Evolutionary conservation across 208 protist species (phyloP), one percentile per base, ranked within the genome.

Genomic region (Acanthamoeba lenticulata): DNA sequence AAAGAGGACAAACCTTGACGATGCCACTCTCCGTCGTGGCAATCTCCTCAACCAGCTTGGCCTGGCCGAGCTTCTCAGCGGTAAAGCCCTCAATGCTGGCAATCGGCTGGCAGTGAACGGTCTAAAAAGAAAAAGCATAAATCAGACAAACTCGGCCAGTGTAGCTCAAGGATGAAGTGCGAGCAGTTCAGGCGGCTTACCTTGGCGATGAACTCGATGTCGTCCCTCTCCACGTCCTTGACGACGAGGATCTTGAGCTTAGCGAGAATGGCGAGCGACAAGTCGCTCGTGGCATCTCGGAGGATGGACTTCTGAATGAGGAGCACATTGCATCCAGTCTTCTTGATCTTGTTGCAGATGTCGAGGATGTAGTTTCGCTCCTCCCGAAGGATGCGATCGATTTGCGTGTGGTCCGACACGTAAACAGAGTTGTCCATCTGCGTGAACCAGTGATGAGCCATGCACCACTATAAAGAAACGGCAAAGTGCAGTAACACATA

Each of bases 221-320:
- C 99, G 32, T 98, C 98, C 93, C 99, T 98, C 95, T 99, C 99
- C 96, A 99, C 99, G 92, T 99, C 99, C 49, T 98, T 99, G 91
- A 99, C 97, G 44, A 99, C 99, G 96, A 99, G 98, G 95, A 99
- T 99, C 95, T 99, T 99, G 95, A 99, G 98, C 97, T 99, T 99
- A 77, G 98, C 98, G 15, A 99, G 96, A 95, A 99, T 99, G 96
- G 99, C 98, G 24, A 99, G 97, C n/a, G 98, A 99, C 74, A 99
- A 97, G 83, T 99, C 98, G 74, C 96, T 99, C 29, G 99, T 98
- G 69, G 99, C 99, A 94, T 99, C 99, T 72, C 99, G 97, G 45
- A 99, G 97, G 94, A 99, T 99, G 34, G 97, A 99, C 96, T 99
- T 99, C 97, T 99, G 99, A 36, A 99, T 97, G 34, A 99, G 97